phyloP scores from a whole-genome alignment of 2,329 filamentous ascomycete genomes.

The Ophiostoma piceae region DNA sequence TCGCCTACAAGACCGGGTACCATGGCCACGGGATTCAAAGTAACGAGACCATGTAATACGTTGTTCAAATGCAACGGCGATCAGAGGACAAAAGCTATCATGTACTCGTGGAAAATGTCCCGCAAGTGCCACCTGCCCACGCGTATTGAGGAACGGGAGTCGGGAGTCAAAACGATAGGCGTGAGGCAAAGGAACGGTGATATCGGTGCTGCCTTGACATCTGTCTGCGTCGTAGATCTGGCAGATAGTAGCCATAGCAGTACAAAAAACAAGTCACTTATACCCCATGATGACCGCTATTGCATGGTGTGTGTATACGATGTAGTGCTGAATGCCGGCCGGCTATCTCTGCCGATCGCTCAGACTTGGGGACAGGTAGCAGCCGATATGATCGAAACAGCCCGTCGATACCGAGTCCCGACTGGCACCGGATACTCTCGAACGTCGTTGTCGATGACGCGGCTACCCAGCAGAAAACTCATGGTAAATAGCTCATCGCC shows the following conservation, averaged over 20 bases:
- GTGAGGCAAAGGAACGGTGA: not conserved
- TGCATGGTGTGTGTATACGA: not conserved
- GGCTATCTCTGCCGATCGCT: not conserved
- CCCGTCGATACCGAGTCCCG: not conserved
- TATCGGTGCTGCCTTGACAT: not conserved
- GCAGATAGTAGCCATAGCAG: not conserved
- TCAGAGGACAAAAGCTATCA: not conserved
- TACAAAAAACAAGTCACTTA: not conserved
- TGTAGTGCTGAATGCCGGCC: not conserved
- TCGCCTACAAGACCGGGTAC: not conserved
- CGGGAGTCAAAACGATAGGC: not conserved
- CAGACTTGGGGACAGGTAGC: not conserved
- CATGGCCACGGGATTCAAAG: not conserved
- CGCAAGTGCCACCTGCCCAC: not conserved
- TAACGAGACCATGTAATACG: not conserved
- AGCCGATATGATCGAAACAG: not conserved
- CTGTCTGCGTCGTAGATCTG: not conserved
- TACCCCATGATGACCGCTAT: not conserved
- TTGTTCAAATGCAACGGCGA: not conserved
- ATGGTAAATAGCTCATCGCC: not conserved
- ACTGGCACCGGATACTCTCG: not conserved
- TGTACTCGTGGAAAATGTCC: not conserved
- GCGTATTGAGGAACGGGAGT: not conserved
- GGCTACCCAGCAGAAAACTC: not conserved
- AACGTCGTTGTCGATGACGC: not conserved